These are phyloP conservation scores for Linnemannia zychae DNA, from an alignment of 192 early-diverging fungal genomes.

Conservation along the genomic window DNA sequence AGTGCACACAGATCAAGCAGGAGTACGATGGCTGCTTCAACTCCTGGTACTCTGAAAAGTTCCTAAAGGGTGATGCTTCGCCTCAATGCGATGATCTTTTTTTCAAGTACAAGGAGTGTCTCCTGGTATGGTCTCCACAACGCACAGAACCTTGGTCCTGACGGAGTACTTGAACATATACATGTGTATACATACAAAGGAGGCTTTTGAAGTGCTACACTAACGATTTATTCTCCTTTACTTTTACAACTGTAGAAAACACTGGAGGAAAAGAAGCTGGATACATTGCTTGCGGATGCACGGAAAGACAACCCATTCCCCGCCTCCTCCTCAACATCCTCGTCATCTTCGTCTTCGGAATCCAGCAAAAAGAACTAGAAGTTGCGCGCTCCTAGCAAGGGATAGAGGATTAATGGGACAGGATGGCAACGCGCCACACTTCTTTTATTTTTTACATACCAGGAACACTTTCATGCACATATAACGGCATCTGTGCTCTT, in stretches of 20 bases:
- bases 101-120: conserved; percentile 85
- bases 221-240: background rate
- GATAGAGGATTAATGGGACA: background rate
- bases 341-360: conserved; percentile 20
- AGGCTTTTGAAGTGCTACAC: too few relatives aligned
- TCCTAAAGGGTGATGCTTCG: conserved; percentile 86
- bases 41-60: conserved; percentile 96
- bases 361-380: conserved; percentile 23
- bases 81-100: conserved; percentile 90
- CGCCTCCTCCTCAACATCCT: conserved; percentile 18
- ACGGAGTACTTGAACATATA: background rate
- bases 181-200: background rate
- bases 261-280: conserved; percentile 87
- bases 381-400: background rate
- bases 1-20: conserved; percentile 86
- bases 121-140: conserved; percentile 70
- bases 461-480: too few relatives aligned
- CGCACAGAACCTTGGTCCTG: background rate
- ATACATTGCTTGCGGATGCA: conserved; percentile 87
- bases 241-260: conserved; percentile 62
- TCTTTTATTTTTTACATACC: background rate
- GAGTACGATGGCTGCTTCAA: conserved; percentile 95
- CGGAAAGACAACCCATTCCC: conserved; percentile 81
- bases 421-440: background rate
- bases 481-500: too few relatives aligned